Evolutionary conservation across 2,329 filamentous ascomycete species (phyloP).

Genomic region (Exophiala spinifera): DNA sequence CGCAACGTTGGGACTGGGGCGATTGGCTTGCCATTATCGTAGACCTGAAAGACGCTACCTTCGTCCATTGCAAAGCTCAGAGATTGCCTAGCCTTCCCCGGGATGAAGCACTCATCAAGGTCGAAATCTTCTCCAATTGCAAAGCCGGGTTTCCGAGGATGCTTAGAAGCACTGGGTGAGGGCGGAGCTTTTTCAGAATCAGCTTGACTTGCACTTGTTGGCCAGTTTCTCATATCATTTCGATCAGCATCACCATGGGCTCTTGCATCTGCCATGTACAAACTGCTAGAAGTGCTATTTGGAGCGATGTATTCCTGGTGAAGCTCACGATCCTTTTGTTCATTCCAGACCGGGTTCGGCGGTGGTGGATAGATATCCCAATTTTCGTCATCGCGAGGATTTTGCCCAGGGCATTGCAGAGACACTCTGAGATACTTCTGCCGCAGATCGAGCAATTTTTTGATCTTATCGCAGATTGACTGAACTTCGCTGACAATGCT

Average conservation of each 20-base stretch:
- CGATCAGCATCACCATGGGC: conserved; percentile 10
- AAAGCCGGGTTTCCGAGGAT: conserved; percentile 77
- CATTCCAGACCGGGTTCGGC: conserved; percentile 85
- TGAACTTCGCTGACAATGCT: conserved; percentile 80
- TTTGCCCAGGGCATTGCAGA: conserved; percentile 75
- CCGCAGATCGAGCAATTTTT: conserved; percentile 80
- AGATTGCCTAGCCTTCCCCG: conserved; percentile 67
- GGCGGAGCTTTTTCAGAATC: conserved; percentile 32
- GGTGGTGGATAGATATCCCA: conserved; percentile 92
- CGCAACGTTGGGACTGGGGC: conserved; percentile 85
- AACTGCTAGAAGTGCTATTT: conserved; percentile 33
- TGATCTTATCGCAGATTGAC: conserved; percentile 84
- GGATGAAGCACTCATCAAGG: conserved; percentile 66
- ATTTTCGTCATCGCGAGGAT: conserved; percentile 76
- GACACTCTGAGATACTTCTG: conserved; percentile 87
- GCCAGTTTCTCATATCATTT: conserved; percentile 20
- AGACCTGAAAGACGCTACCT: conserved; percentile 89
- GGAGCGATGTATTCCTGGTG: conserved; percentile 15
- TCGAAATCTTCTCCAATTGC: conserved; percentile 92
- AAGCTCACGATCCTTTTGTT: conserved; percentile 47
- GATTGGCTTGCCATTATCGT: conserved; percentile 66
- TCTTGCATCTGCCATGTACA: conserved; percentile 25
- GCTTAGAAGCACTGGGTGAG: conserved; percentile 49
- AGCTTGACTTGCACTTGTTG: conserved; percentile 32
- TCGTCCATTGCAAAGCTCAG: conserved; percentile 77